Percentiles rank a stretch among this genome's conserved stretches.
Conservation (phyloP, 2,329 filamentous ascomycete species). For the Parastagonospora nodorum region DNA sequence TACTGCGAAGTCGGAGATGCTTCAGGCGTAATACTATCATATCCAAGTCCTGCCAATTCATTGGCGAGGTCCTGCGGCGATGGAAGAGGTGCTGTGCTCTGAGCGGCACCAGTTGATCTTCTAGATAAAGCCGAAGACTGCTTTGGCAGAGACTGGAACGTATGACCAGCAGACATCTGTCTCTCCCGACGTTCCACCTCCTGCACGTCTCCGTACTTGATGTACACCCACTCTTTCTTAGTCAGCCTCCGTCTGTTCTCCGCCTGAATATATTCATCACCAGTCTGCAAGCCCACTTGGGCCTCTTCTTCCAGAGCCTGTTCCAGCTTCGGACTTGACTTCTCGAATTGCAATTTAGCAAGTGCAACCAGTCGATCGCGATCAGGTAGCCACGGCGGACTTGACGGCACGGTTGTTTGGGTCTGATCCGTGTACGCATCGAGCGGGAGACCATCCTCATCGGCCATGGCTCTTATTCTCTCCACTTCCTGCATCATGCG, state of each 20-base stretch:
- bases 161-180: too few species aligned
- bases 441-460: background rate
- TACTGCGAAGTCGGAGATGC: too few species aligned
- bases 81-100: too few species aligned
- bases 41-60: too few species aligned
- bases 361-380: background rate
- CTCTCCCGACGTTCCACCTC: too few species aligned
- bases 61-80: too few species aligned
- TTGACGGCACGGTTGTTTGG: background rate
- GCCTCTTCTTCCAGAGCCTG: background rate
- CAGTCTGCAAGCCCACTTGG: background rate
- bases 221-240: constrained; percentile 1
- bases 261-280: background rate
- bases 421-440: background rate
- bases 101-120: too few species aligned
- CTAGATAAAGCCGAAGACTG: too few species aligned
- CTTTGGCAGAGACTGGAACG: too few species aligned
- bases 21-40: too few species aligned
- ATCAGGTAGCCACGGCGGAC: constrained; percentile 3
- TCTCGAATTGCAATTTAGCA: background rate
- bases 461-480: background rate
- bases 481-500: background rate
- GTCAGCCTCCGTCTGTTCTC: background rate
- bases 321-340: background rate
- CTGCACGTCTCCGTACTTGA: background rate